A percentile compares a stretch with the other conserved stretches of the same genome.
phyloP scores from a whole-genome alignment of 2,329 filamentous ascomycete genomes.

The Dactylellina leptospora region DNA sequence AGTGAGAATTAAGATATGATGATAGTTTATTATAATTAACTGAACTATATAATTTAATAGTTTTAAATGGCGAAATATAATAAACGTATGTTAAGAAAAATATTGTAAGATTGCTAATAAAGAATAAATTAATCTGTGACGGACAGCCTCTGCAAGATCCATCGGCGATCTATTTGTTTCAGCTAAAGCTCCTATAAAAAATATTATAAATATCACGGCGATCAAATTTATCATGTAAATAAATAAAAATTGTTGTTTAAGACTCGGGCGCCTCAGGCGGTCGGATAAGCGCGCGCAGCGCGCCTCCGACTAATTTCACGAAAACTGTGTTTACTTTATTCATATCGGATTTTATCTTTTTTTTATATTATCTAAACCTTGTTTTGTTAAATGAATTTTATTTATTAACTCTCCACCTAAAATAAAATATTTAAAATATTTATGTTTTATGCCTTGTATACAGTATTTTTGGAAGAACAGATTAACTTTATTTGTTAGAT shows the following conservation, averaged over 20 bases:
- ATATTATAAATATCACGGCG: constrained; percentile 53
- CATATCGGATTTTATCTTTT: constrained; percentile 17
- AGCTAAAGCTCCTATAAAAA: constrained; percentile 53
- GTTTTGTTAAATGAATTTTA: constrained; percentile 19
- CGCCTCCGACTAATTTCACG: no score
- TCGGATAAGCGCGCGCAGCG: no score
- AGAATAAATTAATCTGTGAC: constrained; percentile 44
- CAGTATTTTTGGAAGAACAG: constrained; percentile 11
- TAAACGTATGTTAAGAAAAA: constrained; percentile 18
- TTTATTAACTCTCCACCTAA: constrained; percentile 10
- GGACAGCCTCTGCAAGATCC: constrained; percentile 53
- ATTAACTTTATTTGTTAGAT: constrained; percentile 26
- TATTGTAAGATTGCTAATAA: constrained; percentile 50
- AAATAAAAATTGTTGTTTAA: no score
- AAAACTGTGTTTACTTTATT: no score
- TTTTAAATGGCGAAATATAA: constrained; percentile 6
- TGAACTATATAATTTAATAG: constrained; percentile 11
- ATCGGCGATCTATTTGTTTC: constrained; percentile 55
- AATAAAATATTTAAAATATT: constrained; percentile 17
- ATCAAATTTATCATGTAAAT: no score
- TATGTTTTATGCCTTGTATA: constrained; percentile 9
- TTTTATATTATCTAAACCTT: constrained; percentile 8
- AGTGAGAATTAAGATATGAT: constrained; percentile 12
- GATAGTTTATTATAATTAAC: constrained; percentile 19
- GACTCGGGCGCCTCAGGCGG: no score